Base-by-base conservation (phyloP, 495 filamentous ascomycete species). In the Aspergillus cavernicola region DNA sequence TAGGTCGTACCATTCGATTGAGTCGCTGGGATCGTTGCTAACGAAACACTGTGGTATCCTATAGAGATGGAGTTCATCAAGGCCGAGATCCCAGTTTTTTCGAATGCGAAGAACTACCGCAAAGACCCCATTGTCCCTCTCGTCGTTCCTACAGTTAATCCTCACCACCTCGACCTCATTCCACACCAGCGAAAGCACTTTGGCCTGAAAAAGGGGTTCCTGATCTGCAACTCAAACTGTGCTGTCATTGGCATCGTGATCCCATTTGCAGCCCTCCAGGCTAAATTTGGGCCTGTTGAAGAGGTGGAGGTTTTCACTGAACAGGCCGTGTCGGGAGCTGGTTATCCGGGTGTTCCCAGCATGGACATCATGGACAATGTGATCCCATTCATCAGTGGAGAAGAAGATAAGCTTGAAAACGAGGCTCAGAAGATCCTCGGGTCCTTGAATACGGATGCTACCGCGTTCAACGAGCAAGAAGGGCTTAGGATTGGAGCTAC, bases 201-300 rank as follows among this genome's bases (percentile, higher is more conserved):
- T 56, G 71, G 70, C n/a, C 72, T 90, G 33, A 71, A 84, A 49
- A 88, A 86, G 67, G 89, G 89, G 12, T 91, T 92, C 69, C 66
- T 93, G 47, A 86, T 92, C 36, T 92, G 88, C 76, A 93, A 93
- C 73, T 90, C 87, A 50, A 93, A 95, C 75, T 95, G 89, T 71
- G 88, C 88, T 18, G 90, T 92, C 48, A 92, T 92, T 62, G 89
- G 89, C 15, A 79, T 93, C 44, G 90, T 92, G 42, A 90, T 92
- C 52, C 89, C 89, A n/a, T 87, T 92, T 62, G 89, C 89, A 16
- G 89, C 87, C 18, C 80, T 95, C 31, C 83, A 89, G 67, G 80
- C 85, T 32, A 79, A 80, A 60, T 91, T 92, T 64, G 89, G 88
- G 28, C 77, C 77, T 35, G 81, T 95, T 52, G 82, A 87, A 60